Conservation (phyloP, 768 basidiomycete species). For the Kwoniella europaea region DNA sequence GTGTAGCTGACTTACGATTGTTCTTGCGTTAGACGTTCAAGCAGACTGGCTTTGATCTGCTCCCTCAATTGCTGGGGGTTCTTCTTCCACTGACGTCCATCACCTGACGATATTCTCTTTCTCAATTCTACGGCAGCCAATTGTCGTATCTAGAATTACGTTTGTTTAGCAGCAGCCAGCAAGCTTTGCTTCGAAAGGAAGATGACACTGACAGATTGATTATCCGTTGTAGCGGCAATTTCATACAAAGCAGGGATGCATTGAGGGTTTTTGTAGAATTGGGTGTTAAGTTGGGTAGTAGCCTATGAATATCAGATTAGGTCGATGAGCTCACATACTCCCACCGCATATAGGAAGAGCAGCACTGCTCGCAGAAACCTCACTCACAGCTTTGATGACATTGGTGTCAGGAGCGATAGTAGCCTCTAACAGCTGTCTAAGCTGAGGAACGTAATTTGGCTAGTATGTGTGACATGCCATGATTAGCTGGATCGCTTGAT, state of each 20-base stretch:
- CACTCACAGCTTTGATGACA: conserved; percentile 82
- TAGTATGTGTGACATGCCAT: conserved; percentile 25
- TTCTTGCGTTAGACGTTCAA: conserved; percentile 77
- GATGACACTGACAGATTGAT: conserved; percentile 70
- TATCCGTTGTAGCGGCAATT: conserved; percentile 83
- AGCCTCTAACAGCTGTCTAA: conserved; percentile 84
- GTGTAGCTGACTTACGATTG: conserved; percentile 65
- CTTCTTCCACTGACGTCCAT: conserved; percentile 79
- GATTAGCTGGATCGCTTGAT: neutral
- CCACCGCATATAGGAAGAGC: neutral
- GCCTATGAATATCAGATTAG: conserved; percentile 64
- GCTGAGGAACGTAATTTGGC: conserved; percentile 70
- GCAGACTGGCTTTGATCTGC: conserved; percentile 82
- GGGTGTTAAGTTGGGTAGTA: conserved; percentile 84
- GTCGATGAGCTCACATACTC: neutral
- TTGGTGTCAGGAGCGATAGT: conserved; percentile 86
- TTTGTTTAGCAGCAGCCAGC: neutral
- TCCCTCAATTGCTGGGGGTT: conserved; percentile 71
- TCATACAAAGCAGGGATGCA: conserved; percentile 90
- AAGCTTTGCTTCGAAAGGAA: neutral
- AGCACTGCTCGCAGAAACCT: neutral
- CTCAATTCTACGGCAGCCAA: conserved; percentile 94
- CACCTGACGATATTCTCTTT: conserved; percentile 82
- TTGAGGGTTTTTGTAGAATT: conserved; percentile 87
- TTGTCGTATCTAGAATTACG: conserved; percentile 77